Evolutionary conservation across 78 protist genomes (phyloP).

Genomic region (Speleostelium caveatum): DNA sequence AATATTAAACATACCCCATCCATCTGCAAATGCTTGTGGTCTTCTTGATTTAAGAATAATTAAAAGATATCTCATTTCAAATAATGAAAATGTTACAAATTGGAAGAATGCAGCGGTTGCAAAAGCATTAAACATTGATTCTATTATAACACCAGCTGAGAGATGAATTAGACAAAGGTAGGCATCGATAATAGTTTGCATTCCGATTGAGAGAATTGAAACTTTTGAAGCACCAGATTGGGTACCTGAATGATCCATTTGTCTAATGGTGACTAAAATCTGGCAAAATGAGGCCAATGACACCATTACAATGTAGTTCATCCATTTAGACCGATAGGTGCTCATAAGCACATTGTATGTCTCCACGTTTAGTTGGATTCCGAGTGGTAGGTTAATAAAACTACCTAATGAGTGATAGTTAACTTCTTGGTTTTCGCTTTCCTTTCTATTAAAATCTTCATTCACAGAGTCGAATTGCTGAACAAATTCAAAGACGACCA

Average conservation of each 20-base stretch:
- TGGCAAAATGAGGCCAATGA: conserved; percentile 48
- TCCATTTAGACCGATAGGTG: conserved; percentile 12
- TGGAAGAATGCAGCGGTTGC: conserved; percentile 88
- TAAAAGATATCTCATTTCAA: conserved; percentile 86
- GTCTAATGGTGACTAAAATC: conserved; percentile 68
- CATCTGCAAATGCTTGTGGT: conserved; percentile 78
- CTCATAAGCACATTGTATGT: background rate
- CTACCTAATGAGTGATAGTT: too few relatives aligned
- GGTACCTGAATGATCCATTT: conserved; percentile 75
- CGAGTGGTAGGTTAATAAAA: too few relatives aligned
- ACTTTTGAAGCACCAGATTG: conserved; percentile 69
- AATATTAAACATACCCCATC: conserved; percentile 67
- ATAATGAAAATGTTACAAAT: conserved; percentile 83
- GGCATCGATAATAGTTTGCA: conserved; percentile 87
- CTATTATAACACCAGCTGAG: conserved; percentile 75
- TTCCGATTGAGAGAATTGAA: conserved; percentile 73
- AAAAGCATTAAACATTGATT: conserved; percentile 85
- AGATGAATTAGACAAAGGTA: conserved; percentile 87
- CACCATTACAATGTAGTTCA: conserved; percentile 62
- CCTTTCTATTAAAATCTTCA: background rate
- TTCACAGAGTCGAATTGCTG: background rate
- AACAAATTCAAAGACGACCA: background rate
- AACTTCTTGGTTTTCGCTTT: too few relatives aligned
- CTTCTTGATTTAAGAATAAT: conserved; percentile 81
- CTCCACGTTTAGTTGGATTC: background rate